A percentile compares a stretch with the other conserved stretches of the same genome.
phyloP scores from a whole-genome alignment of 2,329 filamentous ascomycete species.

The Keithomyces neogunnii region DNA sequence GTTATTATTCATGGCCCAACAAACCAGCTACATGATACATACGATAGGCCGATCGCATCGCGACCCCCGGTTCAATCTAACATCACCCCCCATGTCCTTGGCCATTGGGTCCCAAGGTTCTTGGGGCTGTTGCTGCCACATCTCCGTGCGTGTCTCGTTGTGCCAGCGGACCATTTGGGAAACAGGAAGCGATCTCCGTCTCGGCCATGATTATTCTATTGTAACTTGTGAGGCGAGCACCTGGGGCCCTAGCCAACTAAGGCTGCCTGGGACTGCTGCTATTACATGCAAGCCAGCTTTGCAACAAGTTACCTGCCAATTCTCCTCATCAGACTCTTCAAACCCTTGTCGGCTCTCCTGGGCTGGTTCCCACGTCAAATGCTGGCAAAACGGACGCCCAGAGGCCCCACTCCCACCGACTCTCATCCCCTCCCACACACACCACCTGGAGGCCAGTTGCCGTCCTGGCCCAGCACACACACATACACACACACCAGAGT shows the following conservation, averaged over 20 bases:
- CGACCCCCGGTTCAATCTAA: conserved; percentile 2
- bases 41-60: neutral
- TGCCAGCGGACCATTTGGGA: too few species aligned
- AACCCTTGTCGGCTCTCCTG: neutral
- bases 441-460: neutral
- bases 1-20: too few species aligned
- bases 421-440: conserved; percentile 3
- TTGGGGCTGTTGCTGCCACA: neutral
- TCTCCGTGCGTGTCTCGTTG: too few species aligned
- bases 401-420: conserved; percentile 9
- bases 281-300: too few species aligned
- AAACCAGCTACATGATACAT: too few species aligned
- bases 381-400: conserved; percentile 1
- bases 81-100: neutral
- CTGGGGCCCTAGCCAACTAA: too few species aligned
- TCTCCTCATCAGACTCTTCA: too few species aligned
- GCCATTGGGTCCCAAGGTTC: neutral
- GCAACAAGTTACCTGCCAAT: too few species aligned
- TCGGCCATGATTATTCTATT: too few species aligned
- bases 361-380: neutral
- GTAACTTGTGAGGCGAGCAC: too few species aligned
- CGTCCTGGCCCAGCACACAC: neutral
- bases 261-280: too few species aligned
- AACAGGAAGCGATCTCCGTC: too few species aligned
- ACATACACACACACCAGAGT: neutral